These are phyloP conservation scores for Agrocybe chaxingu DNA, from an alignment of 768 basidiomycete genomes.

Conservation along the genomic window DNA sequence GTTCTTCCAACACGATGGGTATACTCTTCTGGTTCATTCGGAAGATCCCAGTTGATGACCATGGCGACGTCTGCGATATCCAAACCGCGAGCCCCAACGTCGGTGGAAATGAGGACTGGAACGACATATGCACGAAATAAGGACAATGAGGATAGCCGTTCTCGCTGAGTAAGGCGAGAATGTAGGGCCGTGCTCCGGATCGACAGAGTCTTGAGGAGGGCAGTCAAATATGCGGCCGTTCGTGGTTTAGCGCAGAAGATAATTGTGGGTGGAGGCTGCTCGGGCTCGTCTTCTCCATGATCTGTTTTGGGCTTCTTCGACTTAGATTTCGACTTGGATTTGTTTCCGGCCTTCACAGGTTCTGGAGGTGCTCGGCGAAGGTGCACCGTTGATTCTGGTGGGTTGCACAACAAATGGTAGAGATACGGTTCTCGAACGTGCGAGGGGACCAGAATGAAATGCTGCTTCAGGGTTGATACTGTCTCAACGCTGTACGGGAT, in stretches of 20 bases:
- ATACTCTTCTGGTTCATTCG: constrained; percentile 87
- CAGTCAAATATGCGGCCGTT: constrained; percentile 87
- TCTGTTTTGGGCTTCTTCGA: constrained; percentile 32
- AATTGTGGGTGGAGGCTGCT: constrained; percentile 91
- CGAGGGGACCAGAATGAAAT: constrained; percentile 90
- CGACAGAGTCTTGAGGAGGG: constrained; percentile 69
- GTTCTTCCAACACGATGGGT: constrained; percentile 95
- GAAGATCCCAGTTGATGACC: constrained; percentile 97
- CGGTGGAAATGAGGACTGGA: constrained; percentile 90
- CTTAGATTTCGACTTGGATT: constrained; percentile 25
- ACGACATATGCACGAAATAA: constrained; percentile 84
- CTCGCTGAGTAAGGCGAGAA: constrained; percentile 89
- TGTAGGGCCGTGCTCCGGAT: constrained; percentile 90
- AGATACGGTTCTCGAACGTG: constrained; percentile 93
- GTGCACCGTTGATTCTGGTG: constrained; percentile 72
- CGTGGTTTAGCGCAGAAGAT: constrained; percentile 87
- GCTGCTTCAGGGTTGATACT: constrained; percentile 82
- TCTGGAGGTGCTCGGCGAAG: constrained; percentile 65
- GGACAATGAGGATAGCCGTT: constrained; percentile 79
- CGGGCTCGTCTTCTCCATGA: constrained; percentile 46
- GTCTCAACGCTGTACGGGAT: constrained; percentile 69
- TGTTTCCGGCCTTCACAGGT: constrained; percentile 32
- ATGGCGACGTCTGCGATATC: constrained; percentile 96
- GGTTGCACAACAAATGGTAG: constrained; percentile 84
- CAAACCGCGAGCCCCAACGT: constrained; percentile 92